These are phyloP conservation scores for Allomyces macrogynus DNA, from an alignment of 192 early-diverging fungal species.

Conservation along the genomic window DNA sequence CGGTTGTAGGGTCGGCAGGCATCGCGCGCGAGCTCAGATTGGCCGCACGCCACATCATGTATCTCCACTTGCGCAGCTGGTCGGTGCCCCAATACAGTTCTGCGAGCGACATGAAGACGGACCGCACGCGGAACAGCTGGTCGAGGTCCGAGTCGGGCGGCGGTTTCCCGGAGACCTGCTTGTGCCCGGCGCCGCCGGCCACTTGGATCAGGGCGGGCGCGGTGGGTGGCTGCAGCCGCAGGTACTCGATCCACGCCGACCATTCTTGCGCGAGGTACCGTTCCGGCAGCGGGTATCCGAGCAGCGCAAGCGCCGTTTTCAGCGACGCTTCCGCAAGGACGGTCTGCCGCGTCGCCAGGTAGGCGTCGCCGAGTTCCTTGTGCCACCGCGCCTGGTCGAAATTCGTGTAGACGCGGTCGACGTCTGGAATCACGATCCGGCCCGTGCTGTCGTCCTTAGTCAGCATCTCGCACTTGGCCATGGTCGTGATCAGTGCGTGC, in stretches of 20 bases:
- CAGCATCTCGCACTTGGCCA: not conserved
- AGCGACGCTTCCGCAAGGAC: slow-evolving; percentile 7
- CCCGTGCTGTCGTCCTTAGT: not conserved
- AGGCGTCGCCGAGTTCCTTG: slow-evolving; percentile 26
- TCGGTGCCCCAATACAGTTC: not conserved
- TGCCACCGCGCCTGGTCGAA: slow-evolving; percentile 17
- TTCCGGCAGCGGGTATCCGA: not conserved
- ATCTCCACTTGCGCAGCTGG: not conserved
- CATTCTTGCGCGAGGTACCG: not conserved
- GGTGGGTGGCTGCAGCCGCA: not conserved
- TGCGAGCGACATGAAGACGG: not conserved
- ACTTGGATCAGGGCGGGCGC: not conserved
- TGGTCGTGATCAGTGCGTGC: slow-evolving; percentile 7
- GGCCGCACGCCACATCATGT: not conserved
- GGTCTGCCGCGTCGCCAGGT: slow-evolving; percentile 11
- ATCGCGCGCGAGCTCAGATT: not conserved
- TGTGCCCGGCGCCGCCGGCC: not conserved
- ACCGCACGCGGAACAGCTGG: not conserved
- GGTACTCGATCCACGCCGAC: not conserved
- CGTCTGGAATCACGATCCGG: not conserved
- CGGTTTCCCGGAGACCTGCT: not conserved
- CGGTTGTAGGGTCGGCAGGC: not conserved
- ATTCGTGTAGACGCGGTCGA: slow-evolving; percentile 6
- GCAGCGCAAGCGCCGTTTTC: not conserved
- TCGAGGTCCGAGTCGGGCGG: not conserved